Base-by-base conservation (phyloP, 169 alveolate genomes). In the Perkinsus marinus region DNA sequence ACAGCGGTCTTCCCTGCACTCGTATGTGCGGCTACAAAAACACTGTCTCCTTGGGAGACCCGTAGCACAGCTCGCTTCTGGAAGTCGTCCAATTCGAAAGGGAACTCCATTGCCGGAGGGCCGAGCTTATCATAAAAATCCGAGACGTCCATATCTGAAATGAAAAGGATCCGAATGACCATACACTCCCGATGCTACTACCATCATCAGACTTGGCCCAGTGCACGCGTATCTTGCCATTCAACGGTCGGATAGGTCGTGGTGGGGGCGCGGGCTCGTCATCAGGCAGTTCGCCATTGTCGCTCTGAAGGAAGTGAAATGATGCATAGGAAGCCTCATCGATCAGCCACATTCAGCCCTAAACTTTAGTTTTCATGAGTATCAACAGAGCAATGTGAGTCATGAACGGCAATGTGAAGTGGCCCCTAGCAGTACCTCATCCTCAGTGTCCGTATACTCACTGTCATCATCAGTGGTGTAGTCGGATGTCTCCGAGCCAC, bases 11-110 rank as follows among this genome's bases (percentile, higher is more conserved):
- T 92, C 37, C 95, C 95, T 79, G 94, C 99, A 39, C 99, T 98
- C 30, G 99, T 99, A 93, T 98, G 99, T 0, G 99, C 99, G 68
- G 99, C 98, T 0, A 99, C 99, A 79, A 99, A 98, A 13, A 99
- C 99, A 92, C 97, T 97, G 92, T 98, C 96, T 90, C 96, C 96
- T 69, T 96, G 95, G 92, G 97, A 98, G 38, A 99, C 94, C 92
- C 98, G 97, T 39, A 97, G 94, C 16, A 98, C 95, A 0, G 99
- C 98, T 90, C 99, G 95, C 93, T 99, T 99, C 96, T 99, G 99
- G 94, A 99, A 99, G 79, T 93, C 97, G 92, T 99, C 99, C 90
- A 99, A 95, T 92, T 97, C 99, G 94, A 98, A 99, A 7, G 98
- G 97, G 92, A 96, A 98, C 90, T 94, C 95, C 39, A 97, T 90